phyloP scores from a whole-genome alignment of 345 rosid genomes.

The Sisymbrium irio region DNA sequence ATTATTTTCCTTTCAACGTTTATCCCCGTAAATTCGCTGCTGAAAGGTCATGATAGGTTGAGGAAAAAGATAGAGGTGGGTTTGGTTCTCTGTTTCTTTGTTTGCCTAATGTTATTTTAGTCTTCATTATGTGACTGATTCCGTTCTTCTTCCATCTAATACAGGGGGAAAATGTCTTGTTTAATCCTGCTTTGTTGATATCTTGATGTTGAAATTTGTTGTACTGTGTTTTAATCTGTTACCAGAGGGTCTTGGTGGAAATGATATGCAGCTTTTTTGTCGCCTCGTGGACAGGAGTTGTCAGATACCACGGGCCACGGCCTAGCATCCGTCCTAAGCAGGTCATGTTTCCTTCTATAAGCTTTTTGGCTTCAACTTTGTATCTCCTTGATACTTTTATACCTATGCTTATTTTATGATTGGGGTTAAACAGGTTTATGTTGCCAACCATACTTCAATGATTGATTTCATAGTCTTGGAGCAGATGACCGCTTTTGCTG shows the following conservation, averaged over 20 bases:
- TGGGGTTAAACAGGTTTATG: slow-evolving; percentile 68
- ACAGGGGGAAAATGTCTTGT: not conserved
- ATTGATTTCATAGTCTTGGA: slow-evolving; percentile 79
- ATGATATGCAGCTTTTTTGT: slow-evolving; percentile 98
- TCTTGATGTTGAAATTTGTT: slow-evolving; percentile 13
- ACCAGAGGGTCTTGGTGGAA: slow-evolving; percentile 91
- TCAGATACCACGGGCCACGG: slow-evolving; percentile 85
- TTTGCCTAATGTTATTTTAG: not conserved
- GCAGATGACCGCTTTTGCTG: slow-evolving; percentile 98
- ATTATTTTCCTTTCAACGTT: slow-evolving; percentile 74
- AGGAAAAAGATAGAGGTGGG: slow-evolving; percentile 89
- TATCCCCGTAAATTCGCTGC: slow-evolving; percentile 67
- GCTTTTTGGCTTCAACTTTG: not conserved
- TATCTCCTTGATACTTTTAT: not conserved
- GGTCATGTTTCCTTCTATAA: slow-evolving; percentile 38
- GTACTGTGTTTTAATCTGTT: not conserved
- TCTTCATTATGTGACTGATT: not conserved
- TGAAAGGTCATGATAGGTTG: slow-evolving; percentile 78
- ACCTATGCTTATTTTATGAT: slow-evolving; percentile 1
- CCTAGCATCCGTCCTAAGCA: slow-evolving; percentile 97
- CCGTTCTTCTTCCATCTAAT: not conserved
- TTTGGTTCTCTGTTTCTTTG: slow-evolving; percentile 11
- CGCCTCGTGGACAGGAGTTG: slow-evolving; percentile 98
- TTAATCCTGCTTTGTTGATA: not conserved
- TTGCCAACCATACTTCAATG: slow-evolving; percentile 97